Evolutionary conservation across 2,329 filamentous ascomycete genomes (phyloP).

Genomic region (Paraphoma chrysanthemicola): DNA sequence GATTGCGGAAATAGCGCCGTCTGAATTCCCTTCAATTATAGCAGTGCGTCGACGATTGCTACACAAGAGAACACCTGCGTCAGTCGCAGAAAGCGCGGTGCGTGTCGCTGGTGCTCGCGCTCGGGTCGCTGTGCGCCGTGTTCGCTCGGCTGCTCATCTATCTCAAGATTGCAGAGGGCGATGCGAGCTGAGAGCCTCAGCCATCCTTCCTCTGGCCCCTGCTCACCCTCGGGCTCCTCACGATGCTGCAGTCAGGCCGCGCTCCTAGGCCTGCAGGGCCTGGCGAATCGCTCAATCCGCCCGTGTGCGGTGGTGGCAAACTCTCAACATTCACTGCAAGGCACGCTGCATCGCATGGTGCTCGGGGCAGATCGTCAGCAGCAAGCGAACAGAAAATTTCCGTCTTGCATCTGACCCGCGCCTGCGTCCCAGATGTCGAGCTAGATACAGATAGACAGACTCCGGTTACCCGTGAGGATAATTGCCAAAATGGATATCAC

Average conservation of each 20-base stretch:
- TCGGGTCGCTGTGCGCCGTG: slow-evolving; percentile 4
- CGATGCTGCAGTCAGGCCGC: slow-evolving; percentile 1
- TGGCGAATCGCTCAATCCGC: slow-evolving; percentile 3
- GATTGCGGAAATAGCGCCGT: background rate
- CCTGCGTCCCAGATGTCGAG: background rate
- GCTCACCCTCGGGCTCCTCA: slow-evolving; percentile 1
- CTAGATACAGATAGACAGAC: background rate
- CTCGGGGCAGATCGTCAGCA: background rate
- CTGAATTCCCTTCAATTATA: background rate
- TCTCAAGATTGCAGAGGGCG: slow-evolving; percentile 8
- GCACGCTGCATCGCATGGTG: background rate
- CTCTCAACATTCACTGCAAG: slow-evolving; percentile 3
- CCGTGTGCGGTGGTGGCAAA: slow-evolving; percentile 1
- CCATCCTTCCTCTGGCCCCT: background rate
- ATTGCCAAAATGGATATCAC: slow-evolving; percentile 34
- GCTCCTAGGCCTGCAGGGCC: background rate
- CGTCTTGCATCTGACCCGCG: background rate
- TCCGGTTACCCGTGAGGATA: slow-evolving; percentile 7
- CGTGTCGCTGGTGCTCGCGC: slow-evolving; percentile 4
- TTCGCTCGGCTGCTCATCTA: slow-evolving; percentile 14
- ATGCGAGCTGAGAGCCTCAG: background rate
- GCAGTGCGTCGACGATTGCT: too few relatives aligned
- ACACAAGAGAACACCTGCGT: background rate
- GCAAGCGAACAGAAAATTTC: background rate
- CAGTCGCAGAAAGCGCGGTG: background rate